Evolutionary conservation across 345 rosid genomes (phyloP).

Genomic region (Lumnitzera littorea): DNA sequence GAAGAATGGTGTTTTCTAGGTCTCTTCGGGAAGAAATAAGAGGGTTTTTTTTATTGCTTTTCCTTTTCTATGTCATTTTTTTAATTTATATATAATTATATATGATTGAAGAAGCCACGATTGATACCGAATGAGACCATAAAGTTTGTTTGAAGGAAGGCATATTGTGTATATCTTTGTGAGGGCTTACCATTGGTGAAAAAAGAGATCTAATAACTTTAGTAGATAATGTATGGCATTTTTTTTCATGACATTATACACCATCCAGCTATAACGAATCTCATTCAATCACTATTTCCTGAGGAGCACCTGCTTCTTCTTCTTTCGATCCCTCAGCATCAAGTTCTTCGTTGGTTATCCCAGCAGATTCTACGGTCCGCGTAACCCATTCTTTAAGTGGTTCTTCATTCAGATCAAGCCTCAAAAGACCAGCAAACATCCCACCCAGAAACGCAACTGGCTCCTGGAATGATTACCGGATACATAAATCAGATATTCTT

Average conservation of each 20-base stretch:
- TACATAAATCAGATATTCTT: no score
- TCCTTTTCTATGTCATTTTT: no score
- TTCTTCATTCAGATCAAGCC: constrained; percentile 63
- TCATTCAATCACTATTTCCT: constrained; percentile 52
- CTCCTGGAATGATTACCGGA: constrained; percentile 27
- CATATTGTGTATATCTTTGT: no score
- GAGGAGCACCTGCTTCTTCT: constrained; percentile 37
- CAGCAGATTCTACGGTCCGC: constrained; percentile 51
- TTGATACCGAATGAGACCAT: no score
- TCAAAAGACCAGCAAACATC: constrained; percentile 55
- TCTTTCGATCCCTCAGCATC: constrained; percentile 19
- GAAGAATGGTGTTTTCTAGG: no score
- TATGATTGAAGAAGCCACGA: no score
- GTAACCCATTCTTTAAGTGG: constrained; percentile 67
- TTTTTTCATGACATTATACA: background rate
- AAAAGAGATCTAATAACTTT: no score
- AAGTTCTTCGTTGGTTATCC: constrained; percentile 33
- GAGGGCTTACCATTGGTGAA: no score
- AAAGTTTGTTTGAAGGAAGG: no score
- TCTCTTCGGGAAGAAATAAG: no score
- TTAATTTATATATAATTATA: no score
- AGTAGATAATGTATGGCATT: background rate
- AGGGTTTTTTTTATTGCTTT: no score
- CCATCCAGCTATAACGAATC: background rate
- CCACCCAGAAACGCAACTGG: constrained; percentile 67